Evolutionary conservation across 352 stramenopile genomes (phyloP).

Genomic region (Albugo candida): DNA sequence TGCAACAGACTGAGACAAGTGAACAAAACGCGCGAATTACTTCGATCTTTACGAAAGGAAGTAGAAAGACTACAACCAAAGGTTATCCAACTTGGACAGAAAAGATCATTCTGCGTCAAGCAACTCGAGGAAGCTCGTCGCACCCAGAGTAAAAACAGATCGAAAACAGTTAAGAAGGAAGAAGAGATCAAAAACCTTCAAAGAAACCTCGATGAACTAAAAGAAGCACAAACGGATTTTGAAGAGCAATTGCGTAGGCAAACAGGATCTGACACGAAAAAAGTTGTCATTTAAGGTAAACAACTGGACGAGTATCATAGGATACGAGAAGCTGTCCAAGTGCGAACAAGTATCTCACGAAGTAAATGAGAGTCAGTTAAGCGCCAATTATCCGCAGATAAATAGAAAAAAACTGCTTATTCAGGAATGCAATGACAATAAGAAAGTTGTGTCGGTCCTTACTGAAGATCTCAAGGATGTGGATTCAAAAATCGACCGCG

Average conservation of each 20-base stretch:
- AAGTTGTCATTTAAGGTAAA: slow-evolving; percentile 34
- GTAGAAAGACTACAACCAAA: slow-evolving; percentile 66
- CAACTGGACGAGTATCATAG: slow-evolving; percentile 68
- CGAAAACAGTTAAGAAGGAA: slow-evolving; percentile 66
- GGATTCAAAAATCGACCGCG: slow-evolving; percentile 39
- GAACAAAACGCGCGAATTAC: slow-evolving; percentile 39
- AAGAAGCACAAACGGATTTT: slow-evolving; percentile 29
- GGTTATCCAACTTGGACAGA: slow-evolving; percentile 72
- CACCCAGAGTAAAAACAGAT: slow-evolving; percentile 31
- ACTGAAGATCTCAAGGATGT: slow-evolving; percentile 34
- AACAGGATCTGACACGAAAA: slow-evolving; percentile 20
- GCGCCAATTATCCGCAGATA: slow-evolving; percentile 38
- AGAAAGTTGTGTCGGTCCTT: slow-evolving; percentile 42
- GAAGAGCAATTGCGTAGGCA: slow-evolving; percentile 22
- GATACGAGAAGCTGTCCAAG: slow-evolving; percentile 50
- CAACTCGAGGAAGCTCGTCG: slow-evolving; percentile 33
- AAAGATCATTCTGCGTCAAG: slow-evolving; percentile 67
- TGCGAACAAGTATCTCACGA: slow-evolving; percentile 49
- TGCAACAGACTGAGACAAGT: slow-evolving; percentile 25
- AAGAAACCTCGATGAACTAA: slow-evolving; percentile 42
- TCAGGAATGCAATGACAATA: slow-evolving; percentile 50
- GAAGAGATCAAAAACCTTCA: slow-evolving; percentile 69
- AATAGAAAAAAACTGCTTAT: slow-evolving; percentile 56
- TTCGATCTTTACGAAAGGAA: slow-evolving; percentile 63
- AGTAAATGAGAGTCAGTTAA: slow-evolving; percentile 51